Evolutionary conservation across 495 filamentous ascomycete species (phyloP), one percentile per base, ranked within the genome.

Genomic region (Cryomyces minteri): DNA sequence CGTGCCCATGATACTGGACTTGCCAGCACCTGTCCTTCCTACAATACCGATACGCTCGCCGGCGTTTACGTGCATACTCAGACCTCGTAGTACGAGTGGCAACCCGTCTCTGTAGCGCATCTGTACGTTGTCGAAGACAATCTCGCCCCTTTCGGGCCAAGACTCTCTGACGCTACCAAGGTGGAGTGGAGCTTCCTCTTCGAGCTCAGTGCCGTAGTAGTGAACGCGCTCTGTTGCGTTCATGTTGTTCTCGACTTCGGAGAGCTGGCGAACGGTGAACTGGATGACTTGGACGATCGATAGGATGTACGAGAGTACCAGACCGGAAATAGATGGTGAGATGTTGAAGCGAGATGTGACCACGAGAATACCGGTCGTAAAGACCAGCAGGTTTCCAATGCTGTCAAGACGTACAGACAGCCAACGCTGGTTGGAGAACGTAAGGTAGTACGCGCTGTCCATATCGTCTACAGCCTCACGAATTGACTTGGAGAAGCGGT

Each of bases 181-280:
- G 51, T 84, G 78, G 14, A 88, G 67, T 0, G 86, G 84, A 0
- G 85, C 80, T 60, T 98, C 90, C 55, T 92, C 78, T 48, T 93
- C 86, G 3, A 98, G 76, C 44, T 82, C 52, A 5, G 74, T 86
- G 37, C 84, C 88, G 56, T 98, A 98, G 64, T 90, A 84, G 60
- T 84, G 72, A n/a, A 98, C 69, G 31, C 90, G 82, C 58, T 98
- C 88, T 4, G 88, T 88, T 0, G 90, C 76, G 53, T 93, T 95
- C 88, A 98, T 94, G 57, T 83, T 80, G 66, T 94, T 95, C 60
- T 98, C 90, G 18, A 95, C 84, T 58, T 96, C 90, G 32, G 90
- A 88, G 32, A 95, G 72, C 63, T 96, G 90, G 34, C 88, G 76
- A 14, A 96, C 83, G 3, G 86, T 87, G 62, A 93, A 94, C 57